A percentile compares a stretch with the other conserved stretches of the same genome.
Conservation (phyloP, 2,329 filamentous ascomycete genomes). For the Torrubiellomyces zombiae region DNA sequence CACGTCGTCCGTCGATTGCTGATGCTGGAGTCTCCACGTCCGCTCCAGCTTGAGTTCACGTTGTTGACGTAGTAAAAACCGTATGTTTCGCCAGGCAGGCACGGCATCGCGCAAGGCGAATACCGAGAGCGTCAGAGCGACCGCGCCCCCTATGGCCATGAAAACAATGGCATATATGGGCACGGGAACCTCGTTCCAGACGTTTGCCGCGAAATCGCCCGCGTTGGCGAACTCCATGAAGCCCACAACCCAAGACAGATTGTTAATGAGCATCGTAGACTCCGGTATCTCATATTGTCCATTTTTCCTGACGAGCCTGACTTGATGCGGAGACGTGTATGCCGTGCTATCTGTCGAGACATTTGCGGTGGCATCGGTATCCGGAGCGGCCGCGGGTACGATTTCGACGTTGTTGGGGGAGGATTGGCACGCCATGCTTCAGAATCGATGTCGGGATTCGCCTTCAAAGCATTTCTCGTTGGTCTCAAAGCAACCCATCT, state of each 20-base stretch:
- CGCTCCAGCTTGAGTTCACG: constrained; percentile 12
- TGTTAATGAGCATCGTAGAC: constrained; percentile 11
- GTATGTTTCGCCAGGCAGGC: constrained; percentile 27
- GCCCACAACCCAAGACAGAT: constrained; percentile 20
- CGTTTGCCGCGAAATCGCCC: constrained; percentile 38
- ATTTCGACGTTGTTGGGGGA: no score
- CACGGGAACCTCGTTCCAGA: constrained; percentile 35
- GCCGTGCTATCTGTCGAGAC: no score
- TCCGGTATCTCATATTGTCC: constrained; percentile 4
- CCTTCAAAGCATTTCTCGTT: no score
- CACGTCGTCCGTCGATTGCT: constrained; percentile 8
- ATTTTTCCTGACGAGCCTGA: constrained; percentile 6
- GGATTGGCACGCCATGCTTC: no score
- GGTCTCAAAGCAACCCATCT: no score
- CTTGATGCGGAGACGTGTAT: no score
- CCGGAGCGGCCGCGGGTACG: no score
- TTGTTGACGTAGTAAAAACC: constrained; percentile 25
- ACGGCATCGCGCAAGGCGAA: constrained; percentile 27
- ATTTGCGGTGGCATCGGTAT: no score
- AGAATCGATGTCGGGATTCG: no score
- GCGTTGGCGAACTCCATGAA: constrained; percentile 39
- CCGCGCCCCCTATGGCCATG: constrained; percentile 34
- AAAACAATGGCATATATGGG: constrained; percentile 29
- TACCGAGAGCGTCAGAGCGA: constrained; percentile 26
- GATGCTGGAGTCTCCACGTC: constrained; percentile 2